Percentiles rank a stretch among this genome's conserved stretches.
These are phyloP conservation scores for Xylaria sp. DNA, from an alignment of 2,329 filamentous ascomycete species.

Conservation along the genomic window DNA sequence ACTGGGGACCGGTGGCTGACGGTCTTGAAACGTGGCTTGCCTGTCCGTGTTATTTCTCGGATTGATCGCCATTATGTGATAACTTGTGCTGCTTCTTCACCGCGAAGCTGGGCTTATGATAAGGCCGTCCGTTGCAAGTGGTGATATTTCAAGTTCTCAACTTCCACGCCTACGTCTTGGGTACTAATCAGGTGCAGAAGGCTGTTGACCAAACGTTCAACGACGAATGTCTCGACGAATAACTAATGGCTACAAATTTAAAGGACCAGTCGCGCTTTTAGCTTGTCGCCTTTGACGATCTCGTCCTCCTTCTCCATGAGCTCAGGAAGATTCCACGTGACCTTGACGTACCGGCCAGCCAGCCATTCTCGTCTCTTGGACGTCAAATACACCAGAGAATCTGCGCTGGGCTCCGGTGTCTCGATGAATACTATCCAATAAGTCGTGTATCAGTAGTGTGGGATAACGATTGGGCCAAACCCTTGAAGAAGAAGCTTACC, in stretches of 20 bases:
- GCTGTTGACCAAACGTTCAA: not conserved
- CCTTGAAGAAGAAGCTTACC: conserved; percentile 27
- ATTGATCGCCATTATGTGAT: no score
- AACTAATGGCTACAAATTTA: conserved; percentile 8
- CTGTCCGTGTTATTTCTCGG: not conserved
- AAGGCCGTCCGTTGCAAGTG: no score
- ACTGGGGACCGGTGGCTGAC: no score
- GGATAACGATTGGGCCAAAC: not conserved
- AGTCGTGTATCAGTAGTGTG: conserved; percentile 2
- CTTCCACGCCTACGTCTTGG: no score
- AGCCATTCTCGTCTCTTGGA: conserved; percentile 37
- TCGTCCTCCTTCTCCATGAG: conserved; percentile 35
- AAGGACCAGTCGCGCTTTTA: conserved; percentile 33
- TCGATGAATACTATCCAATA: conserved; percentile 29
- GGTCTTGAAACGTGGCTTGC: not conserved
- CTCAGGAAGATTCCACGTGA: conserved; percentile 44
- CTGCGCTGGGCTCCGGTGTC: conserved; percentile 32
- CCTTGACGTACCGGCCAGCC: conserved; percentile 42
- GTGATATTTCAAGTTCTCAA: no score
- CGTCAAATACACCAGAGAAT: conserved; percentile 37
- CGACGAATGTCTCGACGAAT: not conserved
- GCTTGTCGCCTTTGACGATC: conserved; percentile 34
- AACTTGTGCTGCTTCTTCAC: no score
- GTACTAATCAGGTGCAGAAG: not conserved
- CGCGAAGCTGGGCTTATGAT: no score